Evolutionary conservation across 495 filamentous ascomycete species (phyloP), one percentile per base, ranked within the genome.

Genomic region (Pyronema omphalodes): DNA sequence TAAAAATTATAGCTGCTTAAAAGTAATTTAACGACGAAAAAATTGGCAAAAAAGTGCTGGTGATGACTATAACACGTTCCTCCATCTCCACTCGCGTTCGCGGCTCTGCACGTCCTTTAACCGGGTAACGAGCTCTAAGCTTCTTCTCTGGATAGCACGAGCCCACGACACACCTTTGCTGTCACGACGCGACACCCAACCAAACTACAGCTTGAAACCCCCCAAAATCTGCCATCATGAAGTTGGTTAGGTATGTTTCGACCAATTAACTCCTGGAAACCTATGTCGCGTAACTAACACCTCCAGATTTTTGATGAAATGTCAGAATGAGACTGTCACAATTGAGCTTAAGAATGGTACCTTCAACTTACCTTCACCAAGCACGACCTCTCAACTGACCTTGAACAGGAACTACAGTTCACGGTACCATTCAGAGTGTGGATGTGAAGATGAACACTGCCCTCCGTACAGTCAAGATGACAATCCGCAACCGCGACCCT

Each of bases 311-410:
- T 72, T 98, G 52, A 95, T 96, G 91, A 98, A 96, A 76, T 94
- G 87, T 68, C 78, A 80, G 64, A 96, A 95, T 69, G 91, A 98
- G 72, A 93, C 89, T 55, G 91, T 96, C 55, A 93, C 89, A 8
- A 80, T 98, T 61, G 91, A 98, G 73, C 75, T 96, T 56, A 98
- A 98, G 68, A 96, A 95, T 78, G 91, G 89, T 89, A 66, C 59
- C 5, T 29, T n/a, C 48, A 18, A 47, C 51, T 11, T 34, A 17
- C 29, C 33, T 37, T 6, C 7, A 37, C 1, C 18, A 54, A 36
- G 37, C 54, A 39, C 11, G 18, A 54, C 39, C 39, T 11, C 53
- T 53, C 15, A 14, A 23, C 37, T 18, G 29, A 19, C 37, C 12
- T 14, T 14, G 17, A 12, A 55, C 54, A 94, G 88, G 89, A 67